Conservation (phyloP, 2,329 filamentous ascomycete genomes). For the Sarocladium brachiariae region DNA sequence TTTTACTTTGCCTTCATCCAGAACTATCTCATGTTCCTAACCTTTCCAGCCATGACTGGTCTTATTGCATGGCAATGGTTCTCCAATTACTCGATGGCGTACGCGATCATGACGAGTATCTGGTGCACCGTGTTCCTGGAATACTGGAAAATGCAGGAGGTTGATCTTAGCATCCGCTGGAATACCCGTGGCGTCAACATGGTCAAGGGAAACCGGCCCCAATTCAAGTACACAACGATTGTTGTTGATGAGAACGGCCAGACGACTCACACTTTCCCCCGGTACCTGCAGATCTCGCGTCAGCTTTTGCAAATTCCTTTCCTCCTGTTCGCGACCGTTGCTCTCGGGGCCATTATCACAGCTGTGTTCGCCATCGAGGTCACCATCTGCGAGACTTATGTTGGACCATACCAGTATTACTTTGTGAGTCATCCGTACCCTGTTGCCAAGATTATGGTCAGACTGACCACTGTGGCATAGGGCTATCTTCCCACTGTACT, state of each 20-base stretch:
- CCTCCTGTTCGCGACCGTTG: constrained; percentile 48
- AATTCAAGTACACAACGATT: constrained; percentile 58
- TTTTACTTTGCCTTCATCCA: constrained; percentile 83
- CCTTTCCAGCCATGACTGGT: constrained; percentile 63
- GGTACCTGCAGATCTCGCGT: constrained; percentile 55
- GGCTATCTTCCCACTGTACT: constrained; percentile 67
- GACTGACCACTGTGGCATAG: constrained; percentile 29
- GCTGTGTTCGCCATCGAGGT: constrained; percentile 68
- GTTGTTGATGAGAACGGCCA: constrained; percentile 58
- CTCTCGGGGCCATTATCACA: constrained; percentile 60
- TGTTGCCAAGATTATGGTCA: neutral
- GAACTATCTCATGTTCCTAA: constrained; percentile 64
- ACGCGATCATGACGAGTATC: constrained; percentile 58
- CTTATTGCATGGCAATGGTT: constrained; percentile 61
- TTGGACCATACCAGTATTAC: constrained; percentile 59
- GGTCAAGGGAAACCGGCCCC: constrained; percentile 57
- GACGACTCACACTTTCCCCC: constrained; percentile 54
- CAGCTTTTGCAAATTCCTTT: constrained; percentile 67
- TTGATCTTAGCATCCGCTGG: constrained; percentile 67
- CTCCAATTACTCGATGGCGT: constrained; percentile 63
- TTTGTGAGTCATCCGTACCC: constrained; percentile 39
- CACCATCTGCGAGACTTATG: constrained; percentile 67
- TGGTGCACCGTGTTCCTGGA: constrained; percentile 72
- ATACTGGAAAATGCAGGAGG: constrained; percentile 72
- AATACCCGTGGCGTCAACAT: constrained; percentile 60